Percentiles rank a stretch among this genome's conserved stretches.
phyloP scores from a whole-genome alignment of 192 early-diverging fungal species.

The Mortierella antarctica region DNA sequence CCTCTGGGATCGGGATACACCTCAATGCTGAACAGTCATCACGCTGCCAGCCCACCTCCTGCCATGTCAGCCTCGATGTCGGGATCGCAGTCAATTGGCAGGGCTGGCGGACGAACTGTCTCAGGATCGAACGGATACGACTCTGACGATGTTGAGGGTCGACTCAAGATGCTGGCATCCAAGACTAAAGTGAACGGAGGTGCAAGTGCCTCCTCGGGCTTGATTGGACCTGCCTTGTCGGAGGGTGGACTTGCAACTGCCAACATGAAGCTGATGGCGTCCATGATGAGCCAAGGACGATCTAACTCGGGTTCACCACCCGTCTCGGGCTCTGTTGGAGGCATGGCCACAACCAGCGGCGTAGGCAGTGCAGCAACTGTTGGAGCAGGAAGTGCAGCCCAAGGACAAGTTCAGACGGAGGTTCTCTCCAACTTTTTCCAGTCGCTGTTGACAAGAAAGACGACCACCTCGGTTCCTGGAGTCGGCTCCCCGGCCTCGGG shows the following conservation, averaged over 20 bases:
- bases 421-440: conserved; percentile 93
- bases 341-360: conserved; percentile 15
- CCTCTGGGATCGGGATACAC: conserved; percentile 58
- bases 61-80: conserved; percentile 1
- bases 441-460: conserved; percentile 77
- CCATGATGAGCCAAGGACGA: conserved; percentile 8
- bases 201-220: conserved; percentile 6
- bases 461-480: conserved; percentile 13
- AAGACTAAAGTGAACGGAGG: conserved; percentile 37
- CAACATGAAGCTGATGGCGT: conserved; percentile 27
- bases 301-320: conserved; percentile 3
- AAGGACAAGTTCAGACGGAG: conserved; percentile 71
- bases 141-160: conserved; percentile 27
- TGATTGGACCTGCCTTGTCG: conserved; percentile 36
- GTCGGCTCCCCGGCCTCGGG: not conserved
- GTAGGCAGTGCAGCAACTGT: conserved; percentile 33
- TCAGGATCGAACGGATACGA: conserved; percentile 27
- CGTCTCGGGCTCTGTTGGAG: conserved; percentile 1
- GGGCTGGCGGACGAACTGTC: not conserved
- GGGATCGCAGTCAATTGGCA: conserved; percentile 3
- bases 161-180: conserved; percentile 20
- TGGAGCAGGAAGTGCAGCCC: conserved; percentile 31
- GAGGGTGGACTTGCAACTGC: conserved; percentile 7
- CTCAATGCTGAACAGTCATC: conserved; percentile 46
- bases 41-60: conserved; percentile 47